Evolutionary conservation across 2,329 filamentous ascomycete species (phyloP).

Genomic region (Allantophomopsis cytisporea): DNA sequence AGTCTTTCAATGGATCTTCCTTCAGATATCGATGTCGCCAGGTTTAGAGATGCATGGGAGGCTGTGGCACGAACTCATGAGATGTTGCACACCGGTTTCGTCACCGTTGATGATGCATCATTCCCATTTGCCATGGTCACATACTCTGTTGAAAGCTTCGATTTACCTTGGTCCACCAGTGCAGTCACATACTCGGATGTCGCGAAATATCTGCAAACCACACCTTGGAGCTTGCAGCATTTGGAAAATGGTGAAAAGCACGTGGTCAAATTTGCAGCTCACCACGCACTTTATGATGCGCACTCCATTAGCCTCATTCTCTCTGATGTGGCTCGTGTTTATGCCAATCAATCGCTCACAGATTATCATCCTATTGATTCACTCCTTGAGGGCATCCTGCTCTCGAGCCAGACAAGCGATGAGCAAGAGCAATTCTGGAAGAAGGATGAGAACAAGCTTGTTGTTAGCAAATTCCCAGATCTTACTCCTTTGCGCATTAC

Average conservation of each 20-base stretch:
- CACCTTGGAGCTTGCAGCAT: slow-evolving; percentile 15
- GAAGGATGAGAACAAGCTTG: slow-evolving; percentile 31
- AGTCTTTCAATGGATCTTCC: slow-evolving; percentile 42
- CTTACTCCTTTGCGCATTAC: slow-evolving; percentile 46
- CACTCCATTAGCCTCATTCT: slow-evolving; percentile 56
- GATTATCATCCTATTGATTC: slow-evolving; percentile 22
- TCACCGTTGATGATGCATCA: slow-evolving; percentile 41
- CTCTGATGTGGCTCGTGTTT: slow-evolving; percentile 34
- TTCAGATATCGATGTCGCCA: slow-evolving; percentile 19
- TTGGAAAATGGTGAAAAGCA: slow-evolving; percentile 1
- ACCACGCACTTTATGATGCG: slow-evolving; percentile 82
- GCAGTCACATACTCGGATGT: background rate
- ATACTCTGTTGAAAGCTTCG: slow-evolving; percentile 23
- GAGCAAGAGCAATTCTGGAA: slow-evolving; percentile 48
- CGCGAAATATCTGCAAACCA: slow-evolving; percentile 2
- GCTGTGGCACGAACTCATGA: slow-evolving; percentile 39
- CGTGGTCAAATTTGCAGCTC: slow-evolving; percentile 20
- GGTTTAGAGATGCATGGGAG: slow-evolving; percentile 45
- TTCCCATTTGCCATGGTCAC: slow-evolving; percentile 65
- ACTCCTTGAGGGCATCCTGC: slow-evolving; percentile 29
- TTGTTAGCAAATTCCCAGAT: slow-evolving; percentile 61
- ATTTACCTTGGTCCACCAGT: slow-evolving; percentile 25
- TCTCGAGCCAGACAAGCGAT: slow-evolving; percentile 16
- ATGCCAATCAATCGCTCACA: slow-evolving; percentile 16
- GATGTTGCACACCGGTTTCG: slow-evolving; percentile 68